Base-by-base conservation (phyloP, 208 protist species). In the Tritrichomonas musculus region DNA sequence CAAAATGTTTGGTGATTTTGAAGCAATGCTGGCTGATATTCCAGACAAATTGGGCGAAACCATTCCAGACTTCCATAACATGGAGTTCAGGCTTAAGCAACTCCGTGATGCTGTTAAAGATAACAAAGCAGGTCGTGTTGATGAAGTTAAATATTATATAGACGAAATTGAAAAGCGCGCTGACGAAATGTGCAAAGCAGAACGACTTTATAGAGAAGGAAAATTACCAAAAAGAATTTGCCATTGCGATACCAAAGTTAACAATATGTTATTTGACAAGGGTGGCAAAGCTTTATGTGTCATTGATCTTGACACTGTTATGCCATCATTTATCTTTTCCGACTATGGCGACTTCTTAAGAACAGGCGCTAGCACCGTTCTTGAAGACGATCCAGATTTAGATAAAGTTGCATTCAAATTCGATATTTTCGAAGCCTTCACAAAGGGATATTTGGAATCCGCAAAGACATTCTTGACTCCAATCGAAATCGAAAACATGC, bases 1-100 rank as follows among this genome's bases (percentile, higher is more conserved):
- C 33, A 39, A 50, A 30, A 27, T 39, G 17, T 53, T 82, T 41
- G 73, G 73, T 22, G 13, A 82, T 20, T 82, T 82, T 41, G 39
- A 82, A 39, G 8, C 33, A 20, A 82, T 82, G 73, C 22, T 82
- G 0, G 2, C 73, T 27, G 73, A 82, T 25, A 1, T 82, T 4
- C 13, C 41, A 20, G 8, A 4, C 0, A 5, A 49, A 82, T 41
- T 82, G 27, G 73, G 41, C 4, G 73, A 82, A 39, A 20, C 41
- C 47, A 82, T 82, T 50, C 73, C 73, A 50, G 30, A 50, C 11
- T 82, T 82, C 73, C 73, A 82, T 82, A 82, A 82, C 22, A 82
- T 82, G 73, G 73, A 82, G 27, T 82, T 82, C 73, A 49, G 73
- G 13, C 9, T 82, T 9, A 33, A 82, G 25, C 73, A 82, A 41